Base-by-base conservation (phyloP, 208 protist genomes). In the Leishmania major region DNA sequence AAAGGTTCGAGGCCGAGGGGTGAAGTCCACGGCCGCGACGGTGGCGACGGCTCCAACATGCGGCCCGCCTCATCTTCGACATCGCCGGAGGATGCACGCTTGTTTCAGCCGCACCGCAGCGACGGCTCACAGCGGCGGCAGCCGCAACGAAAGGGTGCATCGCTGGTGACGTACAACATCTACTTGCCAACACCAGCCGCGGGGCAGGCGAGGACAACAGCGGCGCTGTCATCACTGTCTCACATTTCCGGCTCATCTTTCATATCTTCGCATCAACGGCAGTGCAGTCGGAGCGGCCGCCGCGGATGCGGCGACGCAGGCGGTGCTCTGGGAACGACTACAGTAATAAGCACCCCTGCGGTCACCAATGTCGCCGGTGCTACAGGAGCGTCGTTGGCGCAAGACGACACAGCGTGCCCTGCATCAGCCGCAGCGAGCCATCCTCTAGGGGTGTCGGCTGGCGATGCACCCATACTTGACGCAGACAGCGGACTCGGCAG, bases 151-250 rank as follows among this genome's bases (percentile, higher is more conserved):
- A 62, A 40, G n/a, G 49, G 31, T 22, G 75, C 35, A 47, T 66
- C 75, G 57, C 35, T 17, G 37, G 37, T 49, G 57, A 66, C 40
- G 53, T 78, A 55, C 57, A 78, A 69, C 57, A 78, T 78, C 37
- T 78, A 53, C 15, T 47, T 78, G 75, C 75, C 75, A 37, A 37
- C 75, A 15, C 57, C 53, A 31, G 25, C 35, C 19, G 6, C 35
- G 10, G 37, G 17, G 37, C 28, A 25, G 15, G 40, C 25, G 25
- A 25, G 51, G 51, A 59, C 57, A 28, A 5, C 57, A 47, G 75
- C 51, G 25, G 57, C 75, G 2, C 37, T 31, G 37, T 35, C 55
- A 13, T 13, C 40, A 19, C 57, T 25, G 53, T 35, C 53, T 49
- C 57, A 37, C 4, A 6, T 49, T 40, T 64, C 53, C 10, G 57